Percentiles rank a stretch among this genome's conserved stretches.
Evolutionary conservation across 768 basidiomycete species (phyloP).

Genomic region (Tylopilus felleus): DNA sequence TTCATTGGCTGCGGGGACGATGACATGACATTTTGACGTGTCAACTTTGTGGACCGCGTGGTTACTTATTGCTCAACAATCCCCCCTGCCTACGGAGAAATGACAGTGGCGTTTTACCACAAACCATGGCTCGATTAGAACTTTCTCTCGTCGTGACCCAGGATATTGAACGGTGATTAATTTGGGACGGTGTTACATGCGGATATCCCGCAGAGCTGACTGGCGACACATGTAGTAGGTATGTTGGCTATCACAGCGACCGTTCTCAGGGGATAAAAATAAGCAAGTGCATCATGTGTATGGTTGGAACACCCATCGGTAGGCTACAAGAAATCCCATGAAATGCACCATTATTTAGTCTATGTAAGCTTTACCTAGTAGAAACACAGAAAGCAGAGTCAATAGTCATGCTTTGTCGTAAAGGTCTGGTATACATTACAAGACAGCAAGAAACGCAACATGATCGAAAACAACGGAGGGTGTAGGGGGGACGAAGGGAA

Average conservation of each 20-base stretch:
- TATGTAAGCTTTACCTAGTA: conserved; percentile 34
- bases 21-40: conserved; percentile 17
- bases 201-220: conserved; percentile 29
- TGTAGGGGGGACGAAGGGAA: conserved; percentile 4
- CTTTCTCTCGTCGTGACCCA: conserved; percentile 17
- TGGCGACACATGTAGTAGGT: conserved; percentile 24
- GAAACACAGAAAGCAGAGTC: conserved; percentile 34
- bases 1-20: conserved; percentile 22
- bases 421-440: conserved; percentile 34
- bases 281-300: conserved; percentile 24
- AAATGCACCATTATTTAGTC: conserved; percentile 33
- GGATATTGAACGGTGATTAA: conserved; percentile 35
- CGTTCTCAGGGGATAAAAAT: conserved; percentile 36
- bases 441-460: conserved; percentile 34
- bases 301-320: conserved; percentile 8
- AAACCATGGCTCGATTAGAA: conserved; percentile 22
- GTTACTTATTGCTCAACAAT: conserved; percentile 26
- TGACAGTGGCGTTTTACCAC: conserved; percentile 13
- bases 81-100: conserved; percentile 26
- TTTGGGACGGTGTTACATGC: conserved; percentile 30
- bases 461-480: conserved; percentile 23
- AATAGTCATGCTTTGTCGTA: conserved; percentile 34
- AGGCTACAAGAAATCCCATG: conserved; percentile 23
- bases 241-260: conserved; percentile 9
- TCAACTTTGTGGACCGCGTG: conserved; percentile 33